Conservation (phyloP, 306 rosid genomes). For the Amphicarpaea edgeworthii region DNA sequence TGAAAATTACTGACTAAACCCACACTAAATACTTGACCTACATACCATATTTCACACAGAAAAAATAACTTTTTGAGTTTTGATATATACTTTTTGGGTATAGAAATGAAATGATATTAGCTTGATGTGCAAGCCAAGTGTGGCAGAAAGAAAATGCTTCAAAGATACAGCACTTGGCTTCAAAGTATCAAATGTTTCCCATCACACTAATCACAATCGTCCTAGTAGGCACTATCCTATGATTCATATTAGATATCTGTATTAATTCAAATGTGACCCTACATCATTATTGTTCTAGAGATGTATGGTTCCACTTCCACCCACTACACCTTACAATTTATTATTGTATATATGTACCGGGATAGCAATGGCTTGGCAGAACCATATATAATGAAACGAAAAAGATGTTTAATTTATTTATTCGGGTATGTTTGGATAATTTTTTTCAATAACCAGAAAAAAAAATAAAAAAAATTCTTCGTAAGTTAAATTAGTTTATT, state of each 20-base stretch:
- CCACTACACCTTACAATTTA: conserved; percentile 47
- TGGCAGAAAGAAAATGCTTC: conserved; percentile 52
- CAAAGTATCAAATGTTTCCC: conserved; percentile 45
- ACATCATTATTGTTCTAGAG: conserved; percentile 46
- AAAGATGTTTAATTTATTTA: conserved; percentile 30
- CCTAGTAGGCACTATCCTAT: conserved; percentile 28
- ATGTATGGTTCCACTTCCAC: conserved; percentile 39
- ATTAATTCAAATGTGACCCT: conserved; percentile 48
- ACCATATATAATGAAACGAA: conserved; percentile 29
- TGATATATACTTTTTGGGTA: no score
- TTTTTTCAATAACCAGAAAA: no score
- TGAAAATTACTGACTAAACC: not conserved
- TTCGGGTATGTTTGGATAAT: no score
- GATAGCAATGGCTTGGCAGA: conserved; percentile 14
- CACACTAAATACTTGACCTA: not conserved
- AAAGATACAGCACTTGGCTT: conserved; percentile 52
- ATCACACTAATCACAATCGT: conserved; percentile 36
- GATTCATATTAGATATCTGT: conserved; percentile 13
- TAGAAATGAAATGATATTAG: conserved; percentile 63
- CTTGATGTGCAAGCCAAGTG: conserved; percentile 74
- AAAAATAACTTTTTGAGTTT: not conserved
- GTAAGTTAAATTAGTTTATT: no score
- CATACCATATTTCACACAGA: not conserved
- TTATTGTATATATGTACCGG: not conserved
- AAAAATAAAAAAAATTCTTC: no score